A percentile compares a stretch with the other conserved stretches of the same genome.
These are phyloP conservation scores for Diaporthe capsici DNA, from an alignment of 2,329 filamentous ascomycete genomes.

Conservation along the genomic window DNA sequence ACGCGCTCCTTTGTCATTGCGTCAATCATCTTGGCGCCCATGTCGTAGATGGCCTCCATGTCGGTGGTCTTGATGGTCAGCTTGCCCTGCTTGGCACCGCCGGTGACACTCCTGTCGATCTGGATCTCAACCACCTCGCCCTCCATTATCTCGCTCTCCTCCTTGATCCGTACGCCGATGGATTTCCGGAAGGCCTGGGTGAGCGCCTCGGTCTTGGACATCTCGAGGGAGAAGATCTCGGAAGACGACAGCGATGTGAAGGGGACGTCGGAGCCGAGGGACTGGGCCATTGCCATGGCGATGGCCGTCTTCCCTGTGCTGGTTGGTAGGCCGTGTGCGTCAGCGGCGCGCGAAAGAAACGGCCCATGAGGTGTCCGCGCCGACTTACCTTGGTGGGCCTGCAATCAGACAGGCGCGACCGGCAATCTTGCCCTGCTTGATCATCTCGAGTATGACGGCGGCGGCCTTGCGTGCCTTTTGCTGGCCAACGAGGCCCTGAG, in stretches of 20 bases:
- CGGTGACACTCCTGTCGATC: conserved; percentile 96
- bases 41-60: conserved; percentile 99
- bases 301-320: conserved; percentile 99
- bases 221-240: conserved; percentile 98
- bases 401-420: conserved; percentile 95
- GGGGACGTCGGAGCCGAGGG: conserved; percentile 91
- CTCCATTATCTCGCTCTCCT: conserved; percentile 99
- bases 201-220: conserved; percentile 98
- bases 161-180: conserved; percentile 97
- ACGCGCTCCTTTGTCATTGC: conserved; percentile 99
- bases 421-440: conserved; percentile 98
- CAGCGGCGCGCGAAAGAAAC: conserved; percentile 3
- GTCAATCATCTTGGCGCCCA: conserved; percentile 99
- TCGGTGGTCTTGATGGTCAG: conserved; percentile 99
- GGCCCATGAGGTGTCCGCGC: not conserved
- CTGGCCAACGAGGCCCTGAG: conserved; percentile 95
- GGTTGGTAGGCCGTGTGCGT: conserved; percentile 8
- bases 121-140: conserved; percentile 99
- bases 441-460: conserved; percentile 97
- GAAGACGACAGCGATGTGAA: conserved; percentile 97
- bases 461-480: conserved; percentile 97
- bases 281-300: conserved; percentile 98
- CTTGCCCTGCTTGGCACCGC: conserved; percentile 97
- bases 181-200: conserved; percentile 99
- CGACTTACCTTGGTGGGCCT: conserved; percentile 82